A percentile compares a stretch with the other conserved stretches of the same genome.
phyloP scores from a whole-genome alignment of 352 stramenopile genomes.

The Globisporangium mamillatum region DNA sequence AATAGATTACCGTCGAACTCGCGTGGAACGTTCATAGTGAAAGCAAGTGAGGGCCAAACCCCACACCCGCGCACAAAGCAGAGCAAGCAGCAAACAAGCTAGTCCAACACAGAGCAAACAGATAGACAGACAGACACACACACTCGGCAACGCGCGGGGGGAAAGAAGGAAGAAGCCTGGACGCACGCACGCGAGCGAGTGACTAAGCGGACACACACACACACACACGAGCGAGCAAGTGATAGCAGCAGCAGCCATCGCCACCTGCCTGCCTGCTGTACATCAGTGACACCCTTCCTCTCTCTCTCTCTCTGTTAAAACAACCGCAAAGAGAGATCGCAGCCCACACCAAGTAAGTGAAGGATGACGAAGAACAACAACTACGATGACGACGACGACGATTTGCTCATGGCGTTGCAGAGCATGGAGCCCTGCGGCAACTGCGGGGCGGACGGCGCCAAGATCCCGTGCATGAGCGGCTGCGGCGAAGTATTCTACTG shows the following conservation, averaged over 20 bases:
- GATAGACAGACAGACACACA: background rate
- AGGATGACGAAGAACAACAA: conserved; percentile 69
- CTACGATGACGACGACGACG: conserved; percentile 85
- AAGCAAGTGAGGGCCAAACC: background rate
- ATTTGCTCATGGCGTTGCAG: conserved; percentile 81
- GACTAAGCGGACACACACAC: background rate
- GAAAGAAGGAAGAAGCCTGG: background rate
- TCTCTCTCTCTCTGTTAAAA: background rate
- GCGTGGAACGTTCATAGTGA: background rate
- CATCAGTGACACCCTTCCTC: background rate
- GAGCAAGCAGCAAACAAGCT: background rate
- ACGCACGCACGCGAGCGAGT: background rate
- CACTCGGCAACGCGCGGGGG: background rate
- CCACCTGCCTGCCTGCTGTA: background rate
- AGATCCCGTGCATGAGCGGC: conserved; percentile 85
- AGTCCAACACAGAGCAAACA: background rate
- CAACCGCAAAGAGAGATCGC: background rate
- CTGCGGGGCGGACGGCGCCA: conserved; percentile 74
- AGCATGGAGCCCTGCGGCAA: conserved; percentile 86
- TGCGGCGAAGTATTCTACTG: conserved; percentile 88
- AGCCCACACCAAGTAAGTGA: background rate
- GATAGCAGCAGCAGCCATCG: background rate
- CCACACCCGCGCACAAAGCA: background rate
- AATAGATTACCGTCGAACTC: no score
- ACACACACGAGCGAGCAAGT: background rate